Conservation (phyloP, 148 eudicot genomes). For the Polygonum maritimum region DNA sequence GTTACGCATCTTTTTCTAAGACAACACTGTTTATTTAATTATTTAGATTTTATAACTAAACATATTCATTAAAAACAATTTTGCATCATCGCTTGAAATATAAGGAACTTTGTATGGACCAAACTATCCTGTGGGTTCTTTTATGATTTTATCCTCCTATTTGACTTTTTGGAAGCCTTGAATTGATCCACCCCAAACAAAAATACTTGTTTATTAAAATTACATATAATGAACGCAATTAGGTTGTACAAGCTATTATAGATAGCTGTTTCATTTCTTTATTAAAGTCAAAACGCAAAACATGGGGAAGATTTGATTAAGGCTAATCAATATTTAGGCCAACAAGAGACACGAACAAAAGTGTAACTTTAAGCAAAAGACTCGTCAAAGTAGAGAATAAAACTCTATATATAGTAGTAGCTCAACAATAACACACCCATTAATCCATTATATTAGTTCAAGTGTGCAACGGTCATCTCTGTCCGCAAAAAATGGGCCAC, state of each 20-base stretch:
- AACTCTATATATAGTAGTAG: not conserved
- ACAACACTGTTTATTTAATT: too few species aligned
- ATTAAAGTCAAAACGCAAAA: constrained; percentile 1
- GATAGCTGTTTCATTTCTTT: not conserved
- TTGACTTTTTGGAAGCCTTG: not conserved
- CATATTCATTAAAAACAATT: too few species aligned
- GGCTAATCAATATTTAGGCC: not conserved
- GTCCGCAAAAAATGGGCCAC: not conserved
- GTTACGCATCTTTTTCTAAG: too few species aligned
- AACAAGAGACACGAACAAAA: not conserved
- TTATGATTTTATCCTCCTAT: not conserved
- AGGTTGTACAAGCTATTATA: not conserved
- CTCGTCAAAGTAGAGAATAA: not conserved
- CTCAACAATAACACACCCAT: not conserved
- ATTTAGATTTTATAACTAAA: too few species aligned
- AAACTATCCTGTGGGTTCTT: too few species aligned
- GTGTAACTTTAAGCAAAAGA: not conserved
- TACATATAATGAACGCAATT: not conserved
- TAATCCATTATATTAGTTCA: not conserved
- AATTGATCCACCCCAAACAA: not conserved
- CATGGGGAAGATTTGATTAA: not conserved
- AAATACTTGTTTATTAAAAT: not conserved
- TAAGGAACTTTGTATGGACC: too few species aligned
- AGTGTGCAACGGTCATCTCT: not conserved
- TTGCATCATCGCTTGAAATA: too few species aligned